phyloP scores from a whole-genome alignment of 371 early-diverging fungal genomes.

The Apophysomyces elegans region DNA sequence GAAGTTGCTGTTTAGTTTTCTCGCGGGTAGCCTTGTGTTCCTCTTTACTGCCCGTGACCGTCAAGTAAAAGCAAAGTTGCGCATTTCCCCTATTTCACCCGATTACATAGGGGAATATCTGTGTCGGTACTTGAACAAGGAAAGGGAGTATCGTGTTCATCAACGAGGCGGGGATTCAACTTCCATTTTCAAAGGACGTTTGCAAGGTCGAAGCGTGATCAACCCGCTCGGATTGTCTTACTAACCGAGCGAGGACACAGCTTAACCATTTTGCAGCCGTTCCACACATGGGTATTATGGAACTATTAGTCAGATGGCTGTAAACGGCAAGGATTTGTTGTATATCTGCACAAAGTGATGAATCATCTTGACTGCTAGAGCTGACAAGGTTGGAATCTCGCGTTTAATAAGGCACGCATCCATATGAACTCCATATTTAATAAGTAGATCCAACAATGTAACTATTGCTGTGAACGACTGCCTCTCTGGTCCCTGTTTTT shows the following conservation, averaged over 20 bases:
- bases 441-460: not conserved
- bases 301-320: not conserved
- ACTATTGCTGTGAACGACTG: not conserved
- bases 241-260: not conserved
- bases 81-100: no score
- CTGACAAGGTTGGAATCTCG: not conserved
- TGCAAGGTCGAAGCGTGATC: not conserved
- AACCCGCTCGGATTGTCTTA: constrained; percentile 4
- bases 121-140: no score
- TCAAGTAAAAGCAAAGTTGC: not conserved
- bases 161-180: constrained; percentile 10
- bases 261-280: not conserved
- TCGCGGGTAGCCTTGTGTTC: not conserved
- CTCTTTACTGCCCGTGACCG: not conserved
- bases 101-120: no score
- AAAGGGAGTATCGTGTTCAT: constrained; percentile 1
- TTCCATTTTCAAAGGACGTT: constrained; percentile 2
- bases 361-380: not conserved
- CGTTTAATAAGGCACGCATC: not conserved
- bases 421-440: not conserved
- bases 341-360: not conserved
- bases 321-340: not conserved
- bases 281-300: not conserved
- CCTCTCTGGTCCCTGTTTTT: not conserved
- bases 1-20: not conserved